Base-by-base conservation (phyloP, 805 yeast genomes). In the Diddensiella santjacobensis region DNA sequence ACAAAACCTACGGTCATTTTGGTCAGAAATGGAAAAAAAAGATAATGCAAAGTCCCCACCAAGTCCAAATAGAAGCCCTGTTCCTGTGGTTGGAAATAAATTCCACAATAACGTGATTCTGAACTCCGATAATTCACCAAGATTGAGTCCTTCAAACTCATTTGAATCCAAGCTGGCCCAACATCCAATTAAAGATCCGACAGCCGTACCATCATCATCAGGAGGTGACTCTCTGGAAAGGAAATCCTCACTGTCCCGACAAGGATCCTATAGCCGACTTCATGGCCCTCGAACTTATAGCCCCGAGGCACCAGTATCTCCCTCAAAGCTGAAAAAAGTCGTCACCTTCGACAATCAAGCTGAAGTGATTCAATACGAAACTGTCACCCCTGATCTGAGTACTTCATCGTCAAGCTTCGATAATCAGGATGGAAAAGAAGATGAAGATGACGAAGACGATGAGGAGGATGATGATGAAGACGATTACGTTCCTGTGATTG, bases 291-390 rank as follows among this genome's bases (percentile, higher is more conserved):
- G 57, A 2, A 30, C 43, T n/a, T 40, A 26, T 8, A 42, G 48
- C 5, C 18, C 37, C 6, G 44, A 18, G 13, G 31, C 22, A 19
- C 44, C 50, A 2, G 19, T 20, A n/a, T 41, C 51, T 3, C 51
- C 54, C 3, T 29, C 58, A 3, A 47, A 45, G 42, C 52, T 45
- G 20, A 56, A 54, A 37, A 58, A 58, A 42, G 58, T 56, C 18
- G 60, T 58, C 37, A 58, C 61, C 5, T 58, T 58, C 40, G 54
- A 55, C 43, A 40, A 41, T 26, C 37, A 57, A 6, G 57, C 52
- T 15, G 54, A 56, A 40, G 57, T 58, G 29, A 58, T 58, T 33
- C 59, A 56, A 37, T 58, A 52, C 44, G 61, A 55, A 36, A 33
- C 59, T 8, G 36, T 42, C 19, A 58, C 58, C 15, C 61, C 61